A percentile compares a stretch with the other conserved stretches of the same genome.
These are phyloP conservation scores for Penicillium bovifimosum DNA, from an alignment of 495 filamentous ascomycete species.

Conservation along the genomic window DNA sequence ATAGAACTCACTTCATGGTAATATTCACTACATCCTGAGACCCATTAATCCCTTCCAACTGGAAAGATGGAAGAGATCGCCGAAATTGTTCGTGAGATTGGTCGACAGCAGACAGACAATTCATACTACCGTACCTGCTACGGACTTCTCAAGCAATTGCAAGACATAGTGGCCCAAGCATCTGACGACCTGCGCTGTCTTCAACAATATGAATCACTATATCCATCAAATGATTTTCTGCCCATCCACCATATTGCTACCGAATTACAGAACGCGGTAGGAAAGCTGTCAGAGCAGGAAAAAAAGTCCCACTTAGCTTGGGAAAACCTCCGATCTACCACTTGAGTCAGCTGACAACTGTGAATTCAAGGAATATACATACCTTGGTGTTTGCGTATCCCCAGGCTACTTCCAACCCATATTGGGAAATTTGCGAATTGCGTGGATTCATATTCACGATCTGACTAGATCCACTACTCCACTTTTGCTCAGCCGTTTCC, in stretches of 20 bases:
- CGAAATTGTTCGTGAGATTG: conserved; percentile 1
- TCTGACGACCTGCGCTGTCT: not conserved
- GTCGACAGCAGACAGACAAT: not conserved
- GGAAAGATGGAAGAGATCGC: not conserved
- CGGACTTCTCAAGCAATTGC: not conserved
- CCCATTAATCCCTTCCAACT: not conserved
- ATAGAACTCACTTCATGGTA: not conserved
- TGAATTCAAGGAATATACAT: too few relatives aligned
- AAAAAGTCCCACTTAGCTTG: not conserved
- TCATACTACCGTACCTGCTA: not conserved
- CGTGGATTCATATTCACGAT: too few relatives aligned
- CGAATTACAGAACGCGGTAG: not conserved
- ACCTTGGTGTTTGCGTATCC: too few relatives aligned
- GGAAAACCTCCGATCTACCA: too few relatives aligned
- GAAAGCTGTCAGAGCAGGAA: not conserved
- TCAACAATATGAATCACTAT: conserved; percentile 1
- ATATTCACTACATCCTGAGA: not conserved
- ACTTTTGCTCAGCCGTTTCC: too few relatives aligned
- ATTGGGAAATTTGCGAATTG: too few relatives aligned
- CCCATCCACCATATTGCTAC: not conserved
- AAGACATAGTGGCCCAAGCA: not conserved
- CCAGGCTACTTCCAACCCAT: too few relatives aligned
- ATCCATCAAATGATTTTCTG: not conserved
- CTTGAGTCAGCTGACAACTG: too few relatives aligned
- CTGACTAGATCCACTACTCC: too few relatives aligned